Base-by-base conservation (phyloP, 169 alveolate species). In the Cyclospora cayetanensis region DNA sequence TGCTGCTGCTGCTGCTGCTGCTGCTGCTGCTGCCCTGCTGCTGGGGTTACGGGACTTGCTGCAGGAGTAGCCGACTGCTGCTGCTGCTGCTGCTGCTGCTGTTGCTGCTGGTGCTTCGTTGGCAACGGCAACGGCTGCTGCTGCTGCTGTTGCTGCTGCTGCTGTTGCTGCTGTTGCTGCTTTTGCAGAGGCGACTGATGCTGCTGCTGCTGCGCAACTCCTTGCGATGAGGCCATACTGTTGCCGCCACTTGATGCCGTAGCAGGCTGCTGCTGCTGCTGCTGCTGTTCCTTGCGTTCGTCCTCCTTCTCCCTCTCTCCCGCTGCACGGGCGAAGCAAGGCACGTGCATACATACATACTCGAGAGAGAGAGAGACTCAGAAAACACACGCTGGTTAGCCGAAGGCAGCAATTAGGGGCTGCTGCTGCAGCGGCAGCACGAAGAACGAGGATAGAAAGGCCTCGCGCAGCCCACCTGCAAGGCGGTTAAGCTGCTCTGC, bases 401-500 rank as follows among this genome's bases (percentile, higher is more conserved):
- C n/a, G n/a, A n/a, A n/a, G n/a, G n/a, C n/a, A n/a, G n/a, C n/a
- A n/a, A n/a, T n/a, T n/a, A n/a, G n/a, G n/a, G 22, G 55, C 82
- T 39, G 63, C 84, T 39, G 63, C 34, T 20, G 65, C 29, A 74
- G 63, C 29, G n/a, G 60, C 53, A 74, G 84, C 84, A 37, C 65
- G 25, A 22, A 34, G 52, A 7, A 22, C 52, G 31, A 18, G 18
- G 35, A 22, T 22, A 39, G 4, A 68, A 68, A 42, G 0, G 43
- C 52, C 9, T 18, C 7, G 22, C 34, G 74, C 72, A 0, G 85
- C 86, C 2, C 43, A 29, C 86, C 92, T 5, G 92, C 92, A 37
- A 66, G 86, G 3, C 92, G 70, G 76, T 86, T 86, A 74, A 86
- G 76, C 63, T 86, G 86, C 63, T 86, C 92, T 12, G 92, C 92